Base-by-base conservation (phyloP, 345 rosid genomes). In the Eucalyptus dawsonii region DNA sequence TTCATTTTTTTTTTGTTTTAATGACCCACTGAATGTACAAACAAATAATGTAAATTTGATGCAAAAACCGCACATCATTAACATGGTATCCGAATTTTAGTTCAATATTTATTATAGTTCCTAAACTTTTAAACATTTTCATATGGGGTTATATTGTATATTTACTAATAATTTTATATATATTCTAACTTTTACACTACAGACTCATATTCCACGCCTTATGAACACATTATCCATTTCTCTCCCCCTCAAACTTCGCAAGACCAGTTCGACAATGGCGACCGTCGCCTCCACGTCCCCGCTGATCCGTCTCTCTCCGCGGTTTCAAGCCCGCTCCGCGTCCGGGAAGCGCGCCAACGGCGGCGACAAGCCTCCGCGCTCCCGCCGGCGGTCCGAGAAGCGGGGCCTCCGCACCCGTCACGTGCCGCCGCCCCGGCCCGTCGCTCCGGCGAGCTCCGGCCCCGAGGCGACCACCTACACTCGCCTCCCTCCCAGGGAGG, bases 381-480 rank as follows among this genome's bases (percentile, higher is more conserved):
- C 89, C 60, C 90, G 86, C 72, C 86, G 86, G 42, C 88, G 88
- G 24, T 86, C 91, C 69, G 50, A 87, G 62, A 91, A 88, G 86
- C 87, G 91, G 11, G 90, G 93, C 31, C 88, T 94, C 87, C 89
- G 91, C 22, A 88, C 92, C 83, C 92, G 90, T 49, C 88, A 90
- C 86, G 88, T 86, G 89, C 90, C 91, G 16, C 92, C 92, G 80
- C 92, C 95, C 10, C 89, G 91, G 86, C 87, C 96, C 34, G 87
- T 58, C 51, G 80, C 91, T 27, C 65, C 89, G 31, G 83, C 86
- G 80, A 51, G 76, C 44, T 60, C 93, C n/a, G 96, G 94, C 42
- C 94, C 93, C 60, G 97, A 96, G 86, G 99, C 98, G 86, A 95
- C 99, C 86, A 93, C 97, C 88, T 97, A 94, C 93, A 95, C 94